phyloP scores from a whole-genome alignment of 176 grass and related monocot genomes.

The Aegilops bicornis region DNA sequence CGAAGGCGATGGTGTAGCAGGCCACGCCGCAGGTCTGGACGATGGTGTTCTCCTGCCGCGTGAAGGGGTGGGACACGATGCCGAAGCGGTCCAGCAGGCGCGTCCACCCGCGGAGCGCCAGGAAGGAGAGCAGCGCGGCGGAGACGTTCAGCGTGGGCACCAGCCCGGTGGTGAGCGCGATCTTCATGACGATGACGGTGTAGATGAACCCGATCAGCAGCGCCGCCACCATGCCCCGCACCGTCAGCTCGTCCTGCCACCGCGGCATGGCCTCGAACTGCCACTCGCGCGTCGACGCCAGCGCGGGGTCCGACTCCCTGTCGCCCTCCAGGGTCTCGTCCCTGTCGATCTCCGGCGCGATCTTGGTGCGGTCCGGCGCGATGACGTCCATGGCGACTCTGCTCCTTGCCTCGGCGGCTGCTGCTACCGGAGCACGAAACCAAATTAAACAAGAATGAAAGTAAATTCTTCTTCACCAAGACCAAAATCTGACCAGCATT shows the following conservation, averaged over 20 bases:
- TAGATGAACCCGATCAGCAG: conserved; percentile 62
- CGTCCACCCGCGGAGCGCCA: conserved; percentile 73
- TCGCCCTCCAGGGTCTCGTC: conserved; percentile 24
- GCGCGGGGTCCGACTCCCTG: conserved; percentile 38
- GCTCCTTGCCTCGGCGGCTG: not conserved
- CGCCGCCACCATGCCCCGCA: conserved; percentile 62
- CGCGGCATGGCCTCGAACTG: conserved; percentile 45
- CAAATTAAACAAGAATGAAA: not conserved
- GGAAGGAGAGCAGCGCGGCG: conserved; percentile 77
- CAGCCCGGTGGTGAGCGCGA: conserved; percentile 75
- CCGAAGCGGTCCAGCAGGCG: conserved; percentile 57
- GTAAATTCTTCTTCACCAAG: not conserved
- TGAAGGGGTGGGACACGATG: conserved; percentile 60
- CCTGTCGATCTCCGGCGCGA: conserved; percentile 32
- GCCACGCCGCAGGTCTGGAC: conserved; percentile 93
- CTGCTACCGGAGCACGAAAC: not conserved
- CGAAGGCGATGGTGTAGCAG: conserved; percentile 82
- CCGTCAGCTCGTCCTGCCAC: conserved; percentile 73
- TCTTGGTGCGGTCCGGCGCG: not conserved
- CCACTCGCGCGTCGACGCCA: not conserved
- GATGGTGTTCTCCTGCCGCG: conserved; percentile 90
- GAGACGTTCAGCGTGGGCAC: conserved; percentile 97
- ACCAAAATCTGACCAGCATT: not conserved
- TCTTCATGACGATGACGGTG: conserved; percentile 92
- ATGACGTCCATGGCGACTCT: conserved; percentile 12